Base-by-base conservation (phyloP, 257 asterid species). In the Solanum chiquidenum region DNA sequence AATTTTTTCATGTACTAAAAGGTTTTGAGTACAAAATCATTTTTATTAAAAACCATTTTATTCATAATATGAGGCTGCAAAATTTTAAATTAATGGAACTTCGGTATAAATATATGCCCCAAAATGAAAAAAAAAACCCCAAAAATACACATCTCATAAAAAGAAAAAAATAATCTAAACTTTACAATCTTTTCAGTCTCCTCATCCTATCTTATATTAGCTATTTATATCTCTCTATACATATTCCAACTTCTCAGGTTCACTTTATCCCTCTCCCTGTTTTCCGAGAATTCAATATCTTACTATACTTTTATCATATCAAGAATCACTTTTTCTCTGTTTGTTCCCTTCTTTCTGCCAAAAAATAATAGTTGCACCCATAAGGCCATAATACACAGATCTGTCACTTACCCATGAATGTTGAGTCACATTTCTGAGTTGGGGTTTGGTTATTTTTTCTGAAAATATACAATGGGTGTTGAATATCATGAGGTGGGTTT, bases 401-500 rank as follows among this genome's bases (percentile, higher is more conserved):
- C 79, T 40, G 46, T 16, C 46, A n/a, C 72, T 64, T 60, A 27
- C 49, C 14, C 12, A 55, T 62, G 87, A 49, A 88, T 88, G 90
- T 34, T 68, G 55, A 83, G 44, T 38, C 33, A 72, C 91, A 58
- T 87, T 89, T 83, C 52, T 64, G 72, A 33, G 87, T 64, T 72
- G 79, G 60, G 35, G 5, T 80, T 68, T 42, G n/a, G 71, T 69
- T 69, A 5, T 71, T 38, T 49, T 80, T 6, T 14, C 64, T 64
- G 40, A 83, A 27, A 68, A 49, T 91, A 90, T 29, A 82, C 69
- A 74, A 96, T 96, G 98, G 98, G 92, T 52, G 90, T 95, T 40
- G 91, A 89, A 73, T 96, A 95, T 91, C 93, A 89, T 23, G 98
- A 94, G 99, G 99, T 94, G 82, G 40, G 91, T 66, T 72, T 44